Percentiles rank a stretch among this genome's conserved stretches.
Conservation (phyloP, 2,329 filamentous ascomycete genomes). For the Beauveria caledonica region DNA sequence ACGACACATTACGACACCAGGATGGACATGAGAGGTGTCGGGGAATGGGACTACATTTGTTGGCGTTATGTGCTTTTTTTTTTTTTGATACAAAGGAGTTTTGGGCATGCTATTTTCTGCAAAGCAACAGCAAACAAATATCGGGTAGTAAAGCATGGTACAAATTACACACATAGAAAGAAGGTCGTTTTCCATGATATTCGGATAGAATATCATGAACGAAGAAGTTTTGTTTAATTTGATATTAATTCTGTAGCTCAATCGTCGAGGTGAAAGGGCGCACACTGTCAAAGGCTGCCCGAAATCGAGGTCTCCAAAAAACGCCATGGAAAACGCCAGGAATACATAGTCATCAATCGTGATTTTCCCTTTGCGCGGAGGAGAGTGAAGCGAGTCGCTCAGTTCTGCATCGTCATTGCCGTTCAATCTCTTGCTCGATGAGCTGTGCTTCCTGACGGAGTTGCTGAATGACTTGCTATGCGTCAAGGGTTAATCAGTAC, state of each 20-base stretch:
- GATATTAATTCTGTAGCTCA: background rate
- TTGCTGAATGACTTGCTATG: slow-evolving; percentile 51
- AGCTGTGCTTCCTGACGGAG: slow-evolving; percentile 48
- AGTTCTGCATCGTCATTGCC: slow-evolving; percentile 14
- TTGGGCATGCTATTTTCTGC: background rate
- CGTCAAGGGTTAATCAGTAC: background rate
- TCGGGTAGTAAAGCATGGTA: background rate
- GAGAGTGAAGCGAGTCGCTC: background rate
- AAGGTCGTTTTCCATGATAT: background rate
- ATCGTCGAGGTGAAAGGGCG: too few species aligned
- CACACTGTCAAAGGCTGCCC: too few species aligned
- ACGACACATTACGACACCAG: background rate
- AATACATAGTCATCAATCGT: background rate
- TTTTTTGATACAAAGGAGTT: background rate
- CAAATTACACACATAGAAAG: background rate
- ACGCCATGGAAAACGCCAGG: too few species aligned
- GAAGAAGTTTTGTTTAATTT: background rate
- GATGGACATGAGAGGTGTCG: background rate
- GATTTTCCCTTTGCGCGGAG: background rate
- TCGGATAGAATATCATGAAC: background rate
- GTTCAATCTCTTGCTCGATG: slow-evolving; percentile 33
- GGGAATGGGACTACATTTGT: background rate
- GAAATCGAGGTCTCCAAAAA: too few species aligned
- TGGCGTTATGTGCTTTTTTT: background rate
- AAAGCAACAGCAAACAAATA: background rate